Evolutionary conservation across 768 basidiomycete genomes (phyloP), one percentile per base, ranked within the genome.

Genomic region (Pleurotus cornucopiae): DNA sequence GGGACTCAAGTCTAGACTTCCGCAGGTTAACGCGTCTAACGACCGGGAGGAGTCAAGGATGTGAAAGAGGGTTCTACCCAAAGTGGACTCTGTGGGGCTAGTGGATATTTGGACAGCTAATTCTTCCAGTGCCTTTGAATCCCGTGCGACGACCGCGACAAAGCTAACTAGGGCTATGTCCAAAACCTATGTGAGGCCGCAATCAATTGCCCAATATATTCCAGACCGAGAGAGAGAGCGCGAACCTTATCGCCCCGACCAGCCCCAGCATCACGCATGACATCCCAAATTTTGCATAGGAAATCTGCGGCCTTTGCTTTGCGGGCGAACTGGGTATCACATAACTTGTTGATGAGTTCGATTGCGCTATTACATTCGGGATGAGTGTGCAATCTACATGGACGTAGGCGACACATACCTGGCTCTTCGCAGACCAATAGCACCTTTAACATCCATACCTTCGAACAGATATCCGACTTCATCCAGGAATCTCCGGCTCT

Each of bases 401-500:
- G 9, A 38, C 6, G 43, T 54, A 20, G 13, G 34, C 25, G 34
- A 46, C 20, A 52, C 71, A 25, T 57, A 88, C 90, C 88, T 92
- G 9, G 86, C 81, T 60, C 89, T 77, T 48, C 84, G 77, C 21
- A 92, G 74, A 2, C 79, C 76, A 46, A 84, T 62, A 7, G 77
- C 74, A 13, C 76, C 78, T 13, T 73, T 73, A 7, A 68, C 61
- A 23, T 83, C 81, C 69, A 93, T 78, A 0, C 91, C 89, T 67
- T 94, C 91, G 58, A 92, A 88, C 4, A 93, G 69, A 69, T 92
- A 94, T 0, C 91, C 91, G 2, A 91, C 80, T 63, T 92, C 91
- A 58, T 94, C 91, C 43, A 91, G 67, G 64, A 93, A 93, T 13
- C 89, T 74, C 59, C 91, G 76, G 54, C 77, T 85, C 70, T 93